Evolutionary conservation across 2,329 filamentous ascomycete species (phyloP).

Genomic region (Neofusicoccum parvum): DNA sequence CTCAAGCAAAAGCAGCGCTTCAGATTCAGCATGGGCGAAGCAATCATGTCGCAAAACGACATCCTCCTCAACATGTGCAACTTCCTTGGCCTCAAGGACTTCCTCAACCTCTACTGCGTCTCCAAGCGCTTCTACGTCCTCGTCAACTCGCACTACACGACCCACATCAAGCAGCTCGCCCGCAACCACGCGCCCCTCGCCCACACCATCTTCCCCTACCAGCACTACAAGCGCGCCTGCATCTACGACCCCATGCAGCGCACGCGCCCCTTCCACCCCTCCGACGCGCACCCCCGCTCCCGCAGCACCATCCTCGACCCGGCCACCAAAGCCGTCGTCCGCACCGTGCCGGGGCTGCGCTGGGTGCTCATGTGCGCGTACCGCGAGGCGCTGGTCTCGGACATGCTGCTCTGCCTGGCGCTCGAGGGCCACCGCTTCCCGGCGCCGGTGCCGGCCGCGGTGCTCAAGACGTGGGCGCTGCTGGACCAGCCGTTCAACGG

Average conservation of each 20-base stretch:
- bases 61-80: slow-evolving; percentile 39
- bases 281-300: background rate
- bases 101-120: slow-evolving; percentile 40
- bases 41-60: slow-evolving; percentile 37
- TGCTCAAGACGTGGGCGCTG: slow-evolving; percentile 69
- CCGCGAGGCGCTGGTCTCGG: slow-evolving; percentile 47
- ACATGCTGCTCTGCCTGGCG: slow-evolving; percentile 63
- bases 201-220: slow-evolving; percentile 61
- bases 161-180: slow-evolving; percentile 59
- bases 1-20: background rate
- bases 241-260: slow-evolving; percentile 62
- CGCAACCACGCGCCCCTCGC: slow-evolving; percentile 57
- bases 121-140: slow-evolving; percentile 44
- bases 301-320: background rate
- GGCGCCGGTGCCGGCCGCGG: slow-evolving; percentile 51
- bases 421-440: slow-evolving; percentile 55
- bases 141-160: slow-evolving; percentile 53
- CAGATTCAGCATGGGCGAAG: slow-evolving; percentile 38
- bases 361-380: slow-evolving; percentile 68
- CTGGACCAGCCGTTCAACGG: slow-evolving; percentile 66
- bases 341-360: slow-evolving; percentile 62
- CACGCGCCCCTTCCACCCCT: slow-evolving; percentile 31
- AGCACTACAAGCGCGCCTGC: slow-evolving; percentile 59
- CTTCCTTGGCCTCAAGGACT: slow-evolving; percentile 27
- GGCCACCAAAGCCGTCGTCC: slow-evolving; percentile 33